Evolutionary conservation across 2,329 filamentous ascomycete genomes (phyloP), one percentile per base, ranked within the genome.

Genomic region (Grosmannia serpens): DNA sequence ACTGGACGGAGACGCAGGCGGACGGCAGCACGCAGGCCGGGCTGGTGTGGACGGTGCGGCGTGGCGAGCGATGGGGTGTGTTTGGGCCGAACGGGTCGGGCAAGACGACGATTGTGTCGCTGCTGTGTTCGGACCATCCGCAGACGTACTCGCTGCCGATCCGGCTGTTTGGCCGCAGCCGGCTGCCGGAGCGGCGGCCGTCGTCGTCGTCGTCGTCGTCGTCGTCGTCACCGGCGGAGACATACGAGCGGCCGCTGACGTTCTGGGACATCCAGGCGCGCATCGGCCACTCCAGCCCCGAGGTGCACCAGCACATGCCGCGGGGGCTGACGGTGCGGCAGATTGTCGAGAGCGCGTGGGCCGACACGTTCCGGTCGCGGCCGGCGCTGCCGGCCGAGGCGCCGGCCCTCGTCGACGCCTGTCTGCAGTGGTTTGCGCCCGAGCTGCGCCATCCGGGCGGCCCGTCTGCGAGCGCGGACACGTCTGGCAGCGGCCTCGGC

Each of bases 41-140:
- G 0, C 75, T 97, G 7, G 80, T 86, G 67, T 96, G 94, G 90
- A 88, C 81, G 0, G 85, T 97, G 27, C 82, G 84, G 46, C 82
- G 87, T 56, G 91, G 92, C 27, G 85, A 96, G 69, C 84, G 91
- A 62, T 96, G 91, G 88, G 92, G 89, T 3, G 82, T 97, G 22
- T 94, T 99, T 67, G 94, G 94, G 0, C 87, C 91, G 35, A 97
- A 99, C 65, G 94, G 88, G 15, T 96, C 90, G 0, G 94, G 94
- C 22, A 99, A 99, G 75, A 99, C 94, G 0, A 99, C 94, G 0
- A 80, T 99, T 46, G 81, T 97, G 31, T 94, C 91, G 6, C 79
- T 99, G 7, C 88, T 99, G 60, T 95, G 89, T 60, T 97, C 92
- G 1, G 94, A 99, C 67, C 94, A 99, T 66, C 94, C 94, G 0